Conservation (phyloP, 305 asterid species). For the Ilex paraguariensis region DNA sequence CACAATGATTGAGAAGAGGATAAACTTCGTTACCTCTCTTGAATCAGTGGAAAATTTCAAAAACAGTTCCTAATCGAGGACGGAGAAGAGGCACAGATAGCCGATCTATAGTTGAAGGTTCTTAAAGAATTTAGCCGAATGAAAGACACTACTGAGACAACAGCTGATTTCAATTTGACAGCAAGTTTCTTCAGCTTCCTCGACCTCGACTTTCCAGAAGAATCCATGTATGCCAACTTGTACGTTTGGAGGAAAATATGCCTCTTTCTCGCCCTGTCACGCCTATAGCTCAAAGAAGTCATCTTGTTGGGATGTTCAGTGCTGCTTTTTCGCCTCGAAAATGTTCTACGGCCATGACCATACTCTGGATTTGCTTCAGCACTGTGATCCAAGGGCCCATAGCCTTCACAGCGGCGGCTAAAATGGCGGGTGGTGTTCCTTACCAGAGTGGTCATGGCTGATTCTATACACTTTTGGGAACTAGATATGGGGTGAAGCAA, state of each 20-base stretch:
- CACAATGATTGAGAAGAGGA: too few species aligned
- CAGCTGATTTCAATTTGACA: constrained; percentile 22
- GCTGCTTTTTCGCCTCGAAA: constrained; percentile 29
- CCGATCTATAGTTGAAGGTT: constrained; percentile 25
- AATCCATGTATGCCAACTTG: constrained; percentile 23
- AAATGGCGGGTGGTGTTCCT: constrained; percentile 28
- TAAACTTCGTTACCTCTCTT: too few species aligned
- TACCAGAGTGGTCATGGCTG: constrained; percentile 20
- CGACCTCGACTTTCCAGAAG: constrained; percentile 13
- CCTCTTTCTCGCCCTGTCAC: constrained; percentile 37
- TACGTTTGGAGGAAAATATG: constrained; percentile 34
- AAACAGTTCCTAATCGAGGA: constrained; percentile 17
- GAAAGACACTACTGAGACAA: constrained; percentile 21
- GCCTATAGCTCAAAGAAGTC: constrained; percentile 33
- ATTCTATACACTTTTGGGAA: neutral
- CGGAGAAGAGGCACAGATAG: constrained; percentile 26
- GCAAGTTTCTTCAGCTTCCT: constrained; percentile 34
- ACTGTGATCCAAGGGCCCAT: constrained; percentile 5
- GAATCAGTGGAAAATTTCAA: neutral
- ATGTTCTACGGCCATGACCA: constrained; percentile 22
- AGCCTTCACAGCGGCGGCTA: constrained; percentile 3
- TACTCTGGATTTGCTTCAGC: neutral
- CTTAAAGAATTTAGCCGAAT: constrained; percentile 31
- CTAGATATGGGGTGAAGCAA: too few species aligned
- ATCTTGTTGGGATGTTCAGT: constrained; percentile 12